Conservation (phyloP, 2,329 filamentous ascomycete genomes). For the Trichophyton mentagrophytes region DNA sequence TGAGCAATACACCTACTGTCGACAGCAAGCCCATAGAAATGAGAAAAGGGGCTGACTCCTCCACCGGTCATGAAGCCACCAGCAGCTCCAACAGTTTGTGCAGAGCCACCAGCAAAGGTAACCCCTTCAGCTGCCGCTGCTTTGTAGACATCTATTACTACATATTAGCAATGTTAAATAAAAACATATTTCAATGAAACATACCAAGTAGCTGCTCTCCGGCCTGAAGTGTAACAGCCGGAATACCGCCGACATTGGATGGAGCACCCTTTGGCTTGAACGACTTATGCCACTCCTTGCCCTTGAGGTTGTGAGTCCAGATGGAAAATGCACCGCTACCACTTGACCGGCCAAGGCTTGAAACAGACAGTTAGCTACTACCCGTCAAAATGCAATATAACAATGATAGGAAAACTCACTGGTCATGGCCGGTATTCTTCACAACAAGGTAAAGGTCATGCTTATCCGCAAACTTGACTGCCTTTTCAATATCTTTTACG, state of each 20-base stretch:
- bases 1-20: slow-evolving; percentile 15
- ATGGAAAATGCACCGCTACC: slow-evolving; percentile 18
- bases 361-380: neutral
- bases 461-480: slow-evolving; percentile 18
- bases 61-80: slow-evolving; percentile 21
- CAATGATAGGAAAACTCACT: slow-evolving; percentile 12
- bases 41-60: slow-evolving; percentile 18
- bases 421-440: slow-evolving; percentile 21
- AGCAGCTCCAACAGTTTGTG: slow-evolving; percentile 18
- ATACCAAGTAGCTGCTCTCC: slow-evolving; percentile 20
- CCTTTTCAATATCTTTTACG: slow-evolving; percentile 14
- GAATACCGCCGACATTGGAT: slow-evolving; percentile 8
- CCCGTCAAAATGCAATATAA: too few species aligned
- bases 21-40: slow-evolving; percentile 19
- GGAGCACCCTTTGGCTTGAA: slow-evolving; percentile 17
- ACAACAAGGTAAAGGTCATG: slow-evolving; percentile 19
- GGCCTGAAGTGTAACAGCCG: slow-evolving; percentile 19
- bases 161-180: neutral
- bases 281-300: slow-evolving; percentile 16
- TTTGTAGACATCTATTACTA: slow-evolving; percentile 16
- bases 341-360: slow-evolving; percentile 18
- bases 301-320: slow-evolving; percentile 21
- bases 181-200: neutral
- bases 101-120: slow-evolving; percentile 18
- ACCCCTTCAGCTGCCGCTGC: slow-evolving; percentile 15